Base-by-base conservation (phyloP, 495 filamentous ascomycete genomes). In the Podospora australis region DNA sequence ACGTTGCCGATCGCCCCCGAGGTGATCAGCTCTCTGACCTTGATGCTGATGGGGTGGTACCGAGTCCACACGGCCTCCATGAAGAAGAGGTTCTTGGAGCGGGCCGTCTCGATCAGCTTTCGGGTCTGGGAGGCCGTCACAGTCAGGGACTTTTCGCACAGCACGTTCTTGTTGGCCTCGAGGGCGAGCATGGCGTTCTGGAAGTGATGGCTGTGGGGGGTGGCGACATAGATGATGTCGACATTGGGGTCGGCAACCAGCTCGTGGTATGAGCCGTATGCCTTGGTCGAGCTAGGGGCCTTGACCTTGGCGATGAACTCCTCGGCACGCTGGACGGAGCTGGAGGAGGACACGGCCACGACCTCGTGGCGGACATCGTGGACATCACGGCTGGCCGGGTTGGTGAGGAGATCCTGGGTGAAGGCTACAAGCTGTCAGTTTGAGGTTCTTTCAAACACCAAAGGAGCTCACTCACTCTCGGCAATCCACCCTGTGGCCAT, bases 1-100 rank as follows among this genome's bases (percentile, higher is more conserved):
- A 96, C 83, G 35, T 81, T 78, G 6, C 91, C 90, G 53, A 96
- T 83, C 46, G 70, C 74, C 2, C 85, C 84, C 2, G 74, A 69
- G 45, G 73, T 66, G 46, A 94, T 82, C 56, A 88, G 57, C 44
- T 88, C 74, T 30, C 88, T 67, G 17, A 96, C 68, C 65, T 91
- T 80, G 47, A 86, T 78, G 53, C 80, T 84, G 4, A 91, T 64
- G 2, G 91, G 91, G 72, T 95, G 94, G 64, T 86, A 92, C 19
- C 91, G 72, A 30, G 90, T 96, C 91, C 92, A 96, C 10, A 96
- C 87, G 14, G 90, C 90, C 71, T 97, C 91, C 88, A 96, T 95
- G 29, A 97, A 66, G 70, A 96, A 96, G 17, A 96, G 59, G n/a
- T 81, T 79, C 77, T 94, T 95, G 56, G 78, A 71, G 56, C 70